Evolutionary conservation across 768 basidiomycete species (phyloP).

Genomic region (Tephrocybe sp.): DNA sequence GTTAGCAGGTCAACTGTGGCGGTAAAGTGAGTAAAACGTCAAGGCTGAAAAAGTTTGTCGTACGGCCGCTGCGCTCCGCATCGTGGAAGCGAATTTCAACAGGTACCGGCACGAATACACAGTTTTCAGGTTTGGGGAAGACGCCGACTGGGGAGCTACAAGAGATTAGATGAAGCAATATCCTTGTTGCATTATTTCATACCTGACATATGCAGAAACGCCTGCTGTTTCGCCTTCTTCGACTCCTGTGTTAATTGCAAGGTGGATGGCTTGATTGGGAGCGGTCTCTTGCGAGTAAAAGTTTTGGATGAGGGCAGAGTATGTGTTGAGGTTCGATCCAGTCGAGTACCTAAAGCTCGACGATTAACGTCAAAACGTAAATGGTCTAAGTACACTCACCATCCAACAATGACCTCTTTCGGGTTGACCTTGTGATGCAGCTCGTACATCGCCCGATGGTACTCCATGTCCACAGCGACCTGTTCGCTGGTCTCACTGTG

Average conservation of each 20-base stretch:
- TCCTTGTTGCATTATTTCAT: constrained; percentile 18
- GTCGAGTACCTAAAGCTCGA: constrained; percentile 80
- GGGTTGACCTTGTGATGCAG: constrained; percentile 82
- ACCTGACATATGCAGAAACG: constrained; percentile 89
- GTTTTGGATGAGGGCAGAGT: constrained; percentile 96
- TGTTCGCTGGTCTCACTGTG: constrained; percentile 92
- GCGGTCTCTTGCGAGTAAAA: constrained; percentile 93
- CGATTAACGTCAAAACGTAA: constrained; percentile 2
- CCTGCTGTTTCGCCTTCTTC: constrained; percentile 64
- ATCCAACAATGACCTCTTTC: constrained; percentile 91
- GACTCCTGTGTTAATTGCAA: constrained; percentile 85
- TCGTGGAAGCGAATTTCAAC: constrained; percentile 82
- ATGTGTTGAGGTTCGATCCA: constrained; percentile 86
- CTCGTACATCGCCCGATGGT: constrained; percentile 92
- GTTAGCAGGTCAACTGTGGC: constrained; percentile 75
- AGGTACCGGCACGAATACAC: constrained; percentile 92
- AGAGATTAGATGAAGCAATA: constrained; percentile 11
- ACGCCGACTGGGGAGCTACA: constrained; percentile 85
- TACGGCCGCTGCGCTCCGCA: constrained; percentile 83
- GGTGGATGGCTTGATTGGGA: constrained; percentile 86
- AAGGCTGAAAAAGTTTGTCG: constrained; percentile 30
- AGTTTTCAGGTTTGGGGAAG: constrained; percentile 89
- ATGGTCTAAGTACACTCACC: constrained; percentile 50
- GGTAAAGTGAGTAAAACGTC: background rate
- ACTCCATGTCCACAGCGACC: constrained; percentile 96